Evolutionary conservation across 73 alveolate genomes (phyloP), one percentile per base, ranked within the genome.

Genomic region (Paramecium primaurelia): DNA sequence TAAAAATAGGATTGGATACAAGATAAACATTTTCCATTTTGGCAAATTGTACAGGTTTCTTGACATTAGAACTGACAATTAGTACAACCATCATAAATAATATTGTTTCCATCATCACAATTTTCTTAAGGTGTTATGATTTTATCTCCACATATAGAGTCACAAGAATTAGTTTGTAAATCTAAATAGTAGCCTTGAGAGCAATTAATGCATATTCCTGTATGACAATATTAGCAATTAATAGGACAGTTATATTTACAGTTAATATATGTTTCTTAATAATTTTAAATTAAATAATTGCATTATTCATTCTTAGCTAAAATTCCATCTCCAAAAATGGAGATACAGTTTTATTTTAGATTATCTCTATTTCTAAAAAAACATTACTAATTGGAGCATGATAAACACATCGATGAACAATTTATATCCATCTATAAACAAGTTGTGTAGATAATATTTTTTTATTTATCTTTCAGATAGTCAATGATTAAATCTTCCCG

Each of bases 11-110:
- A 93, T 44, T 16, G 7, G n/a, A 59, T 90, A 49, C 58, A 36
- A 32, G 59, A 84, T 59, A 22, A 8, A 10, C 34, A 22, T 59
- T 0, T 12, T 2, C 90, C 92, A 83, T 93, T 30, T 2, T 92
- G 77, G 38, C 94, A 88, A n/a, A 26, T 95, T 3, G 69, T 8
- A 69, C 98, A 95, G 5, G 4, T 8, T 49, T 60, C 94, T 69
- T 96, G 95, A 12, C 71, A 64, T 45, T 95, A 95, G 18, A 84
- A n/a, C 18, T 20, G 0, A 28, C 98, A 93, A 14, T 71, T 6
- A 12, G 2, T 12, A 49, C 59, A 49, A 2, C 59, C 59, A 49
- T 49, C 59, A 0, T 49, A 49, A 49, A 49, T 16, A 3, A 49
- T 49, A 49, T 49, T 49, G 14, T 49, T 12, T 3, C 59, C 59